Conservation (phyloP, 495 filamentous ascomycete genomes). For the Aeminium ludgeri region DNA sequence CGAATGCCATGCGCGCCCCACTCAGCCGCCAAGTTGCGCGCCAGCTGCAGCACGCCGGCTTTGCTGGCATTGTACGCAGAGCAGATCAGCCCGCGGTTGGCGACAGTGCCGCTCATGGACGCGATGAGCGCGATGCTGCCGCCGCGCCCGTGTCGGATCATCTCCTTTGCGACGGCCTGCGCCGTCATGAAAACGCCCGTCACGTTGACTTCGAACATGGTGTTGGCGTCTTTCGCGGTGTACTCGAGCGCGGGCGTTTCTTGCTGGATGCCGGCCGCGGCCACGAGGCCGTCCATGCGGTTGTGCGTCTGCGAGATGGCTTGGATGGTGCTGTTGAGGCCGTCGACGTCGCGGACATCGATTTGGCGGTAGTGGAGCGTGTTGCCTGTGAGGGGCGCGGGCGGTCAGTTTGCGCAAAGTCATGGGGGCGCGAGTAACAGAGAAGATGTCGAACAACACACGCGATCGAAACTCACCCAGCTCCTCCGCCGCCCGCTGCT, state of each 20-base stretch:
- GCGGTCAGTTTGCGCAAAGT: too few relatives aligned
- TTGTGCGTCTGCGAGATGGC: conserved; percentile 55
- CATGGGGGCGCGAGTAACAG: too few relatives aligned
- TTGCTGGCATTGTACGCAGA: conserved; percentile 87
- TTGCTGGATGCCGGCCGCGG: conserved; percentile 68
- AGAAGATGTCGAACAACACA: too few relatives aligned
- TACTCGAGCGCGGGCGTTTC: conserved; percentile 55
- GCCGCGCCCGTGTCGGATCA: conserved; percentile 42
- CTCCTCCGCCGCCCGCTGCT: conserved; percentile 44
- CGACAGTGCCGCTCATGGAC: conserved; percentile 65
- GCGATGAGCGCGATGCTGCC: conserved; percentile 62
- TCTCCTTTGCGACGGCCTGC: conserved; percentile 58
- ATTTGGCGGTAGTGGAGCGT: conserved; percentile 62
- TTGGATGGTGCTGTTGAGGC: conserved; percentile 48
- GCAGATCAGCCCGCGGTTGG: conserved; percentile 53
- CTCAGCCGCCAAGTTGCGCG: conserved; percentile 68
- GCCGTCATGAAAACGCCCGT: conserved; percentile 65
- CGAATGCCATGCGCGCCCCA: conserved; percentile 81
- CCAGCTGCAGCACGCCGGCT: conserved; percentile 71
- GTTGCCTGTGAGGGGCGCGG: conserved; percentile 35
- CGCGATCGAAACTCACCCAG: conserved; percentile 32
- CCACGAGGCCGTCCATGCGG: conserved; percentile 62
- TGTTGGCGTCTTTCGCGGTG: conserved; percentile 42
- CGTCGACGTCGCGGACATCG: conserved; percentile 63
- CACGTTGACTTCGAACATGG: conserved; percentile 51